A percentile compares a stretch with the other conserved stretches of the same genome.
Conservation (phyloP, 495 filamentous ascomycete species). For the Neurospora tetraspora region DNA sequence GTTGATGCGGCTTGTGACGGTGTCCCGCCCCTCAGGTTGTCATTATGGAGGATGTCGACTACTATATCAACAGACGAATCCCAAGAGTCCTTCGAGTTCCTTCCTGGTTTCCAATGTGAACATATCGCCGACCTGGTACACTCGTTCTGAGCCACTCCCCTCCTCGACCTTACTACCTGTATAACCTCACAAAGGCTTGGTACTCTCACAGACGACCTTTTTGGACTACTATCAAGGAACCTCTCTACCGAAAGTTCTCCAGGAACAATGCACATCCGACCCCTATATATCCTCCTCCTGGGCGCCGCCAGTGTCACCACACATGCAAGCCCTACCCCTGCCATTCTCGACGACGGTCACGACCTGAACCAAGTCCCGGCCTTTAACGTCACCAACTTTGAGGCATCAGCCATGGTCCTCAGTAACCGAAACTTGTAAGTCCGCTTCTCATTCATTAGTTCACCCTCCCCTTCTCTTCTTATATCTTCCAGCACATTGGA, state of each 20-base stretch:
- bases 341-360: not conserved
- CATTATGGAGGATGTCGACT: not conserved
- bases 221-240: not conserved
- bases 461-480: not conserved
- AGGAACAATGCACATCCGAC: not conserved
- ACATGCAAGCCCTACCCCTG: not conserved
- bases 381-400: conserved; percentile 15
- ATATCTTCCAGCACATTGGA: not conserved
- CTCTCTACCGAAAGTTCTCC: not conserved
- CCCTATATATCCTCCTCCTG: not conserved
- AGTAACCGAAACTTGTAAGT: conserved; percentile 17
- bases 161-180: not conserved
- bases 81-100: not conserved
- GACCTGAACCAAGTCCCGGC: conserved; percentile 2
- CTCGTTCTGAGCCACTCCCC: not conserved
- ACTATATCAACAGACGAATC: not conserved
- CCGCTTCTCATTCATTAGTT: not conserved
- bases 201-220: not conserved
- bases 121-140: not conserved
- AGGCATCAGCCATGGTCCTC: conserved; percentile 12
- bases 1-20: not conserved
- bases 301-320: not conserved
- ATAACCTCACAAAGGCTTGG: not conserved
- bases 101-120: not conserved
- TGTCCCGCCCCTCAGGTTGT: not conserved